Evolutionary conservation across 2,329 filamentous ascomycete genomes (phyloP).

Genomic region (Cercospora berteroae): DNA sequence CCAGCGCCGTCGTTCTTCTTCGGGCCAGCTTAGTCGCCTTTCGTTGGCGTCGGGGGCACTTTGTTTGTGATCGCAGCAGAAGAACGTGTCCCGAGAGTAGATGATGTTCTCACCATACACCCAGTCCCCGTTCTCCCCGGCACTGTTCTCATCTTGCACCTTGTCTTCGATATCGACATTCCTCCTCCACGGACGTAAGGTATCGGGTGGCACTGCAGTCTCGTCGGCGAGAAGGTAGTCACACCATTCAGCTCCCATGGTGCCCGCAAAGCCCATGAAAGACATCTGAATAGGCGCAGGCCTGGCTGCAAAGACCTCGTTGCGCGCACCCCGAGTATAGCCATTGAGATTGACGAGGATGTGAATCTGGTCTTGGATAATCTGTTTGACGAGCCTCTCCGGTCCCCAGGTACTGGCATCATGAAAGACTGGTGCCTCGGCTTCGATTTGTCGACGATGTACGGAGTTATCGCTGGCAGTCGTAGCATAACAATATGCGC

Average conservation of each 20-base stretch:
- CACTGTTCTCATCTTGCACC: constrained; percentile 61
- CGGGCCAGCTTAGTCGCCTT: constrained; percentile 70
- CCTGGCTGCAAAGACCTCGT: constrained; percentile 93
- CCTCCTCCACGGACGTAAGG: constrained; percentile 73
- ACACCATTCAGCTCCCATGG: constrained; percentile 95
- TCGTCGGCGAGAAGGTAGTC: constrained; percentile 92
- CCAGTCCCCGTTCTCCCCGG: constrained; percentile 68
- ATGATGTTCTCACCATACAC: constrained; percentile 97
- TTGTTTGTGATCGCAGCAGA: constrained; percentile 95
- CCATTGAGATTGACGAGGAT: constrained; percentile 97
- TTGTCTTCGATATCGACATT: constrained; percentile 73
- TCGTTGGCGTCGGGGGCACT: constrained; percentile 74
- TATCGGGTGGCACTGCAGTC: constrained; percentile 78
- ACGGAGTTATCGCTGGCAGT: constrained; percentile 84
- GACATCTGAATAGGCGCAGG: constrained; percentile 98
- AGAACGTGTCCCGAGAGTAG: constrained; percentile 91
- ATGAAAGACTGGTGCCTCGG: constrained; percentile 83
- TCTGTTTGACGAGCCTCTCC: constrained; percentile 80
- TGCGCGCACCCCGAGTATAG: constrained; percentile 93
- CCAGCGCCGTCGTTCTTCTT: constrained; percentile 81
- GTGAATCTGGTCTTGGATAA: constrained; percentile 83
- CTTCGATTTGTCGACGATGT: constrained; percentile 89
- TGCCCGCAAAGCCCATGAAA: constrained; percentile 98
- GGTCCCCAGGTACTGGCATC: constrained; percentile 86
- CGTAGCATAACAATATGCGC: constrained; percentile 93